Conservation (phyloP, 2,329 filamentous ascomycete genomes). For the Proliferodiscus dingleyae region DNA sequence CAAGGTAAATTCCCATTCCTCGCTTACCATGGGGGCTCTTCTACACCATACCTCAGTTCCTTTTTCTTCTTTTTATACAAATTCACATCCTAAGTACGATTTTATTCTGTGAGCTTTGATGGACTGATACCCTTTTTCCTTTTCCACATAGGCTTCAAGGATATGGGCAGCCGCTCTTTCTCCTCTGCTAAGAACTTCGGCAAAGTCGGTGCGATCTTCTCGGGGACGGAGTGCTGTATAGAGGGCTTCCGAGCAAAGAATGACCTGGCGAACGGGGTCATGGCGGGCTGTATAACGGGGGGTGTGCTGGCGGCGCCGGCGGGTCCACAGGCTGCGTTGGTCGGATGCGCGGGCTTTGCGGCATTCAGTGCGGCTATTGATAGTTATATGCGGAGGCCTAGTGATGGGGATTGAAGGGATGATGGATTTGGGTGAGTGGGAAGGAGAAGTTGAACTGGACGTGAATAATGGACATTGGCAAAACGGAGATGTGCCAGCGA, state of each 20-base stretch:
- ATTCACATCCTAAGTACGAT: background rate
- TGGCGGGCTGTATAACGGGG: conserved; percentile 86
- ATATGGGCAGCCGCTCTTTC: conserved; percentile 84
- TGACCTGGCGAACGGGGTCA: conserved; percentile 81
- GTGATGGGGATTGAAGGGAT: conserved; percentile 43
- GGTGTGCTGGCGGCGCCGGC: conserved; percentile 81
- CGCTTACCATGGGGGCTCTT: background rate
- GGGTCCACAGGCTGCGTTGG: conserved; percentile 80
- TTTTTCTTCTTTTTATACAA: background rate
- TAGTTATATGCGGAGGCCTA: conserved; percentile 79
- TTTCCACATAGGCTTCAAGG: conserved; percentile 60
- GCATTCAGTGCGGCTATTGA: conserved; percentile 91
- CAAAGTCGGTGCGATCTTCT: conserved; percentile 85
- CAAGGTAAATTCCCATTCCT: conserved; percentile 37
- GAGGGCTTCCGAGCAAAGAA: conserved; percentile 92
- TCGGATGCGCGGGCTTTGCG: conserved; percentile 90
- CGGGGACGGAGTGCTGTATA: conserved; percentile 91
- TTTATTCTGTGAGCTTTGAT: too few relatives aligned
- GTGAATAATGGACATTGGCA: too few relatives aligned
- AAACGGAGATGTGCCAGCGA: too few relatives aligned
- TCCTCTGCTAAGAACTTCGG: conserved; percentile 92
- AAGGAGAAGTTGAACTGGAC: too few relatives aligned
- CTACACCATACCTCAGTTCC: background rate
- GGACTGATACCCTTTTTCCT: too few relatives aligned
- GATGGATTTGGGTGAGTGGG: background rate